Evolutionary conservation across 2,329 filamentous ascomycete genomes (phyloP), one percentile per base, ranked within the genome.

Genomic region (Colletotrichum zoysiae): DNA sequence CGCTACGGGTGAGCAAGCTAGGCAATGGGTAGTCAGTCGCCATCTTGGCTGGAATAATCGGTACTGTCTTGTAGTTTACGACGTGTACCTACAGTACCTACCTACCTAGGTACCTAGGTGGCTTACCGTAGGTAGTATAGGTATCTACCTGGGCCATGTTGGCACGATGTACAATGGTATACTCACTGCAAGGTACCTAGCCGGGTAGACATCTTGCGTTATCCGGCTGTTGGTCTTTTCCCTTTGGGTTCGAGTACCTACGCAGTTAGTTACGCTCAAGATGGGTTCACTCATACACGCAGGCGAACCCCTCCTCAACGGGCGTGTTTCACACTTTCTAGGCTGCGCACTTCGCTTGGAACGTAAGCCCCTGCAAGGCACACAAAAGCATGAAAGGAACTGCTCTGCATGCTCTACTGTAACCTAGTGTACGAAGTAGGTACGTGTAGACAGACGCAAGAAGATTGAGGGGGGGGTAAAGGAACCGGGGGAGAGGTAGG

Each of bases 291-390:
- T 23, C 33, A 20, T 35, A 57, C 55, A 40, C 12, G 7, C 33
- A 57, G 3, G 57, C 57, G 33, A 56, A 38, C 20, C 53, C 33
- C 20, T 50, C 33, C 20, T 50, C 59, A 50, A 62, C 59, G 59
- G 59, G 59, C 8, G 48, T 62, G 59, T 62, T 62, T 62, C 59
- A 62, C n/a, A 26, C n/a, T 23, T n/a, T 62, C 44, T 38, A 44
- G n/a, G 26, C 26, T 18, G 35, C n/a, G 44, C 14, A 33, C 44
- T 50, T 46, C n/a, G 14, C 48, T 50, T 38, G 59, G 44, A 50
- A 38, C 18, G 44, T 38, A 16, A 50, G 20, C 53, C 8, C 26
- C 26, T 18, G 59, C 26, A 50, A 46, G 55, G 48, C 44, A 23
- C 42, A 16, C 11, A 23, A 61, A 30, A 30, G 9, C 26, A 62